Base-by-base conservation (phyloP, 306 rosid species). In the Glycine latifolia region DNA sequence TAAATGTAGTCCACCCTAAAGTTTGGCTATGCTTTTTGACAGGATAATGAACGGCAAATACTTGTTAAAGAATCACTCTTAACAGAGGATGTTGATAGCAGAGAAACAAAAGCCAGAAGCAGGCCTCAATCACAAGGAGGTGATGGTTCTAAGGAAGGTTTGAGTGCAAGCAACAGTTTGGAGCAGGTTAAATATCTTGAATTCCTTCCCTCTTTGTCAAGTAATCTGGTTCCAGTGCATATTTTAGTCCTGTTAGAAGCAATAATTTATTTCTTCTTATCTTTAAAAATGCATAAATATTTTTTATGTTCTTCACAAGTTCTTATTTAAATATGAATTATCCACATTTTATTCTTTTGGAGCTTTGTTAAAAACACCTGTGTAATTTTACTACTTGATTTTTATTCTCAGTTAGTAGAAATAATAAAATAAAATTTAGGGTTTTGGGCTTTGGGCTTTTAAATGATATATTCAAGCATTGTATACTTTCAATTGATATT, bases 81-180 rank as follows among this genome's bases (percentile, higher is more conserved):
- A 65, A 58, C 82, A 85, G 83, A 80, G 59, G 85, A 81, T 78
- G 67, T 77, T 54, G 46, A 59, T 72, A 71, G 26, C 75, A 81
- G 66, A 62, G 85, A 37, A 72, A 72, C 67, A 53, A 56, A 73
- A 85, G 62, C 68, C 39, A 61, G 77, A 77, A 73, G 54, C 77
- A 65, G 31, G 53, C 75, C 44, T 66, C 80, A 49, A 58, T 61
- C 62, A 48, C 85, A 60, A 75, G 74, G 43, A 26, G 80, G 35
- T 2, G 11, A 63, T 81, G 82, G 76, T 55, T 80, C 82, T 75
- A 75, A 75, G 78, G 47, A 68, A 50, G 79, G 8, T 67, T 54
- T 60, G 62, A 67, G 53, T 77, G 54, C 88, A 71, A 72, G 56
- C 61, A 67, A 66, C 62, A 77, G 69, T 44, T 71, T 77, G 77